Conservation (phyloP, 306 rosid genomes). For the Mimosa bimucronata region DNA sequence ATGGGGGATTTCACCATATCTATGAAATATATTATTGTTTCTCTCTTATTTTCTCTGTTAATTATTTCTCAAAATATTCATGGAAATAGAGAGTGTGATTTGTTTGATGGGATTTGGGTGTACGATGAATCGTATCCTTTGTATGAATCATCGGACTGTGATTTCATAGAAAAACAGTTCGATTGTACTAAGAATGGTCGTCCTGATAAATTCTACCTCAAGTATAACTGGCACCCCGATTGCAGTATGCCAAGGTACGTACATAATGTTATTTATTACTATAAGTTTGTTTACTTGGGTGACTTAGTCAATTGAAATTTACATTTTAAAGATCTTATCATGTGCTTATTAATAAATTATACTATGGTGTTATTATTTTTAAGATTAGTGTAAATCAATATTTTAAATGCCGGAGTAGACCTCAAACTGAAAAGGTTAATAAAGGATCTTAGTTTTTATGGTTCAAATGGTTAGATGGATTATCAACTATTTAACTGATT, state of each 20-base stretch:
- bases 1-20: slow-evolving; percentile 37
- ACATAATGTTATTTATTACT: background rate
- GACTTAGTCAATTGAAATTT: background rate
- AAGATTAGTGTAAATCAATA: background rate
- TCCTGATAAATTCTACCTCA: slow-evolving; percentile 65
- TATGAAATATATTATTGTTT: slow-evolving; percentile 1
- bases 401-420: too few relatives aligned
- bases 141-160: slow-evolving; percentile 57
- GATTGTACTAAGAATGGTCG: slow-evolving; percentile 72
- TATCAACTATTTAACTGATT: too few relatives aligned
- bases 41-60: background rate
- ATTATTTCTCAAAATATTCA: background rate
- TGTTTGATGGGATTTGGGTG: slow-evolving; percentile 71
- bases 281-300: background rate
- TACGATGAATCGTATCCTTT: slow-evolving; percentile 62
- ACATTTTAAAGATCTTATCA: background rate
- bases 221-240: slow-evolving; percentile 76
- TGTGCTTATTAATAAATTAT: background rate
- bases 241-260: slow-evolving; percentile 78
- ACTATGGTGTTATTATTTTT: background rate
- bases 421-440: too few relatives aligned
- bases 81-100: slow-evolving; percentile 51
- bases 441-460: background rate
- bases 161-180: slow-evolving; percentile 61
- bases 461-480: background rate